Conservation (phyloP, 2,329 filamentous ascomycete species). For the Apiospora phragmitis region DNA sequence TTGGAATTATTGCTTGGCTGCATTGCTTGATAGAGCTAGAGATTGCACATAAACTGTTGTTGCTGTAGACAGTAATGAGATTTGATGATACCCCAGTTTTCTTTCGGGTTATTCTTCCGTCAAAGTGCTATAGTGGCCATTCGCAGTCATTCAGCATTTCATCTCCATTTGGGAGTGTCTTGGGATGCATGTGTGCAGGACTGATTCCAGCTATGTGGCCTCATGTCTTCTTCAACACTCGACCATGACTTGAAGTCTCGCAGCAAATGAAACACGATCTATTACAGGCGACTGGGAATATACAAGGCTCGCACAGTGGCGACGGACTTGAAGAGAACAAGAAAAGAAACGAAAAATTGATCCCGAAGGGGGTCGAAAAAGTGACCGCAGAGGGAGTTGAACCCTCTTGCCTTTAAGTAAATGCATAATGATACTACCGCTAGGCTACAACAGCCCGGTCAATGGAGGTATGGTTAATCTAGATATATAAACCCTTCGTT, state of each 20-base stretch:
- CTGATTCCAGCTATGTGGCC: not conserved
- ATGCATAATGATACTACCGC: not conserved
- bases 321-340: too few relatives aligned
- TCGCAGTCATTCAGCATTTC: too few relatives aligned
- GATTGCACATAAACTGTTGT: not conserved
- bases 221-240: not conserved
- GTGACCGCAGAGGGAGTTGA: too few relatives aligned
- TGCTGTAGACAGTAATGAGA: constrained; percentile 1
- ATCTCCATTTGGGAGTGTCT: too few relatives aligned
- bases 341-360: too few relatives aligned
- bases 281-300: too few relatives aligned
- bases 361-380: too few relatives aligned
- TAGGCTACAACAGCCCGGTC: not conserved
- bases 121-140: not conserved
- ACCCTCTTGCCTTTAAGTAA: not conserved
- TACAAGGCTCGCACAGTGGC: too few relatives aligned
- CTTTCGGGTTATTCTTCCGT: not conserved
- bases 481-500: not conserved
- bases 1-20: not conserved
- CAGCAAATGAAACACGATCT: too few relatives aligned
- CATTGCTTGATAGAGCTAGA: constrained; percentile 3
- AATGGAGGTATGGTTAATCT: not conserved
- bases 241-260: too few relatives aligned
- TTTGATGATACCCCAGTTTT: not conserved
- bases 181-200: too few relatives aligned